Evolutionary conservation across 1,139 yeast species (phyloP).

Genomic region (Lodderomyces jiufengensis): DNA sequence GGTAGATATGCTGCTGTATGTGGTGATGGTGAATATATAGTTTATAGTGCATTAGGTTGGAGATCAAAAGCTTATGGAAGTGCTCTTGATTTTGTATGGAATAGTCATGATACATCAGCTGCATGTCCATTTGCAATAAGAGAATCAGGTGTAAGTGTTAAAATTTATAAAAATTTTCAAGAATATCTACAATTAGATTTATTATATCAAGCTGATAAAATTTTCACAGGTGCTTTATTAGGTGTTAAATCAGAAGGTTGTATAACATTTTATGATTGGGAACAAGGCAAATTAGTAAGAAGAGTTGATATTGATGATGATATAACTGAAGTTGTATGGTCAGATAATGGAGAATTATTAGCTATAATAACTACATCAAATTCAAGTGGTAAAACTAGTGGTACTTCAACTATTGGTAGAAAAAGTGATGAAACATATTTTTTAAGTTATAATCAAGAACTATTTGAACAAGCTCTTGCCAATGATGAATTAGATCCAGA

Average conservation of each 20-base stretch:
- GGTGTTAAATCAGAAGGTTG: conserved; percentile 82
- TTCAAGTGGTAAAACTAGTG: conserved; percentile 20
- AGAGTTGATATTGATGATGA: conserved; percentile 73
- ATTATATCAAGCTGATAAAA: conserved; percentile 71
- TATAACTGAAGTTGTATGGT: conserved; percentile 82
- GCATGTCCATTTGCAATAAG: conserved; percentile 83
- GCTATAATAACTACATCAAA: conserved; percentile 61
- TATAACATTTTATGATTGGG: conserved; percentile 93
- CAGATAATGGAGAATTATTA: conserved; percentile 87
- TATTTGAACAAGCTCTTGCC: conserved; percentile 61
- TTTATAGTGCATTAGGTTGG: conserved; percentile 97
- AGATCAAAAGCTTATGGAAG: conserved; percentile 91
- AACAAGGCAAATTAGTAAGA: conserved; percentile 75
- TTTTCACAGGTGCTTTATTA: conserved; percentile 82
- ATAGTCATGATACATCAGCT: conserved; percentile 63
- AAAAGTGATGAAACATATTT: conserved; percentile 70
- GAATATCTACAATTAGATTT: conserved; percentile 67
- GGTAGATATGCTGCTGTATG: conserved; percentile 96
- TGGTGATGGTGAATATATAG: conserved; percentile 97
- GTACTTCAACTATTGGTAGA: conserved; percentile 16
- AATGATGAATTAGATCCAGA: conserved; percentile 63
- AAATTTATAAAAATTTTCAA: conserved; percentile 79
- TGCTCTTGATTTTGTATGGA: conserved; percentile 91
- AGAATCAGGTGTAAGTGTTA: conserved; percentile 62
- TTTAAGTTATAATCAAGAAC: conserved; percentile 65